Evolutionary conservation across 2,329 filamentous ascomycete species (phyloP).

Genomic region (Nigrospora oryzae): DNA sequence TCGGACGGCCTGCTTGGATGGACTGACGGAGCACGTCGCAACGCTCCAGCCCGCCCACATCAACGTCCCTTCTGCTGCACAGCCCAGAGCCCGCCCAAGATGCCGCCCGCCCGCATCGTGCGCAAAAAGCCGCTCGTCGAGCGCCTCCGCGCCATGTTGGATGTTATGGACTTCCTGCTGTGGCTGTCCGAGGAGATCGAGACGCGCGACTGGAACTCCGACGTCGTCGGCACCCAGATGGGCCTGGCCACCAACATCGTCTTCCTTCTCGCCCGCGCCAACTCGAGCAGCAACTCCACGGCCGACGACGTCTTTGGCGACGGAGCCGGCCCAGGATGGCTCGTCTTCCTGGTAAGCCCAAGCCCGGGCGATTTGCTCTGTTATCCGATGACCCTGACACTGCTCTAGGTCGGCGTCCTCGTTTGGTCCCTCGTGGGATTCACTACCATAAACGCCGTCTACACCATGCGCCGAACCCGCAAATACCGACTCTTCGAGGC

Average conservation of each 20-base stretch:
- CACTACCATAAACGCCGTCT: constrained; percentile 69
- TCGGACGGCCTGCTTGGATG: no score
- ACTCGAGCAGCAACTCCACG: constrained; percentile 47
- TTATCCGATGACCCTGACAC: constrained; percentile 5
- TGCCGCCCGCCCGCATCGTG: constrained; percentile 62
- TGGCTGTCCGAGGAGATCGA: constrained; percentile 92
- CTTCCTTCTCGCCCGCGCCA: constrained; percentile 77
- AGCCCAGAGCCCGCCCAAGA: constrained; percentile 20
- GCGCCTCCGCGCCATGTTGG: constrained; percentile 71
- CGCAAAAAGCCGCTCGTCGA: constrained; percentile 72
- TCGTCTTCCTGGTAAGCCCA: constrained; percentile 43
- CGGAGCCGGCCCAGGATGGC: constrained; percentile 54
- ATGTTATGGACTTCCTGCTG: constrained; percentile 82
- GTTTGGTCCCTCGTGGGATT: constrained; percentile 61
- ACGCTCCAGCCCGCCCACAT: no score
- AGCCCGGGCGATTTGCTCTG: constrained; percentile 1
- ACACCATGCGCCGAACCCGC: constrained; percentile 72
- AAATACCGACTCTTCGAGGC: constrained; percentile 89
- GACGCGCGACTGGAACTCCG: constrained; percentile 83
- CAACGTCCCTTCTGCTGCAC: no score
- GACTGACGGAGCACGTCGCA: no score
- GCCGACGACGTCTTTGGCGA: constrained; percentile 83
- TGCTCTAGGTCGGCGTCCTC: constrained; percentile 53
- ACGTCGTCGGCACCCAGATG: constrained; percentile 65
- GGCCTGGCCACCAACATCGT: constrained; percentile 70